A percentile compares a stretch with the other conserved stretches of the same genome.
Evolutionary conservation across 352 stramenopile species (phyloP).

Genomic region (Phytophthora pluvialis): DNA sequence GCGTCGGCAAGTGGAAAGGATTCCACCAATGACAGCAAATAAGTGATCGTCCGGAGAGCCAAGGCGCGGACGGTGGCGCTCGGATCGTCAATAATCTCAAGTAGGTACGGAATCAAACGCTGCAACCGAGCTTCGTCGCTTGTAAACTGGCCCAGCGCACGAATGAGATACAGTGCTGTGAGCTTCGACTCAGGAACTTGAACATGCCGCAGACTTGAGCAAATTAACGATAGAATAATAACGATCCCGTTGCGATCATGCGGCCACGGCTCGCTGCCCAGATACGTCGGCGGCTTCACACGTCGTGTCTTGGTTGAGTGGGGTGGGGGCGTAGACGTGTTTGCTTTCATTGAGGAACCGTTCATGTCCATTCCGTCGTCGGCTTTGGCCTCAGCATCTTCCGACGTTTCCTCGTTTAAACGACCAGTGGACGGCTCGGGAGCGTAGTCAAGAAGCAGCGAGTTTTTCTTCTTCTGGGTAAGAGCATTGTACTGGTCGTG

Average conservation of each 20-base stretch:
- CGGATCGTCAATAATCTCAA: constrained; percentile 94
- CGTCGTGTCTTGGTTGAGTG: constrained; percentile 33
- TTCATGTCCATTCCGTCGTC: constrained; percentile 28
- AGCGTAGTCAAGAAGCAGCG: constrained; percentile 65
- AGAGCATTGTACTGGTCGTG: constrained; percentile 83
- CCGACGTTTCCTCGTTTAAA: constrained; percentile 37
- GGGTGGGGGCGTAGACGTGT: constrained; percentile 20
- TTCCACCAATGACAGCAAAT: constrained; percentile 90
- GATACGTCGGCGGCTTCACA: constrained; percentile 30
- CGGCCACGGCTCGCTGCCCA: constrained; percentile 41
- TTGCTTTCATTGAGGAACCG: constrained; percentile 18
- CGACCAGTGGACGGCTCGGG: constrained; percentile 33
- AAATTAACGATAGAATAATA: constrained; percentile 87
- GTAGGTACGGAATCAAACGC: constrained; percentile 93
- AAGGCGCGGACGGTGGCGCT: constrained; percentile 91
- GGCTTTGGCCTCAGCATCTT: constrained; percentile 33
- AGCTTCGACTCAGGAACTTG: constrained; percentile 88
- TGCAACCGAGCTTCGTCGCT: constrained; percentile 95
- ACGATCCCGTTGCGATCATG: constrained; percentile 84
- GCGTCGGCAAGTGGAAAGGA: constrained; percentile 95
- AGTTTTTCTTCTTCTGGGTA: constrained; percentile 81
- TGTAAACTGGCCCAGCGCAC: constrained; percentile 87
- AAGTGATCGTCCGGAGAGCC: constrained; percentile 90
- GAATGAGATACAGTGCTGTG: constrained; percentile 93
- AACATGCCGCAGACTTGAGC: constrained; percentile 83